A percentile compares a stretch with the other conserved stretches of the same genome.
phyloP scores from a whole-genome alignment of 768 basidiomycete species.

The Fistulinella prunicolor region DNA sequence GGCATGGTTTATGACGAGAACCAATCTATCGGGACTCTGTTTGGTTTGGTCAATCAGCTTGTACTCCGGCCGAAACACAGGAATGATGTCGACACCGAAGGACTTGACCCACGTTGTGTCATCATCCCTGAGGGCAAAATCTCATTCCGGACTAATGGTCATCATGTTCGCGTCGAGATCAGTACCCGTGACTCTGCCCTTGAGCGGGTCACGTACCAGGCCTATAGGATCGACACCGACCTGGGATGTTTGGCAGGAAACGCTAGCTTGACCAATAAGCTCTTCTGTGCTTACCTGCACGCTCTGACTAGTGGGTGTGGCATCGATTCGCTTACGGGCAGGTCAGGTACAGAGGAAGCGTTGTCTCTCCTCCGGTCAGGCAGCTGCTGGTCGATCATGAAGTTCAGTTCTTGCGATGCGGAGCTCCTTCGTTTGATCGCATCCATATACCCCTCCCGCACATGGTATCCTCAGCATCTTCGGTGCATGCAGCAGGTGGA shows the following conservation, averaged over 20 bases:
- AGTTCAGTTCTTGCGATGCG: constrained; percentile 27
- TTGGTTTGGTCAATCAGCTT: constrained; percentile 41
- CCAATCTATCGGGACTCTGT: constrained; percentile 44
- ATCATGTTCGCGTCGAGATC: constrained; percentile 20
- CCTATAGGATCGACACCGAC: constrained; percentile 30
- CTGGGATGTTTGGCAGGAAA: constrained; percentile 31
- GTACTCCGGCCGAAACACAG: constrained; percentile 34
- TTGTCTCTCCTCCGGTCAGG: constrained; percentile 38
- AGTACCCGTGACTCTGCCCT: background rate
- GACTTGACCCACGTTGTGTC: constrained; percentile 23
- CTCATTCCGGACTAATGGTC: constrained; percentile 5
- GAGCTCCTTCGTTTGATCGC: constrained; percentile 34
- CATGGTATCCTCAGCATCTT: constrained; percentile 40
- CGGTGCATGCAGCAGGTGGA: constrained; percentile 41
- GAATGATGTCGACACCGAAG: background rate
- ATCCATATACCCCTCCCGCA: constrained; percentile 33
- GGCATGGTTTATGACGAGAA: constrained; percentile 40
- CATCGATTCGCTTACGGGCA: constrained; percentile 42
- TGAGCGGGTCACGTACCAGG: constrained; percentile 20
- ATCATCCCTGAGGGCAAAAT: constrained; percentile 40
- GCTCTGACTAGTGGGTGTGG: constrained; percentile 42
- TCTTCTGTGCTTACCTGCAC: constrained; percentile 44
- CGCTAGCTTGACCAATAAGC: constrained; percentile 24
- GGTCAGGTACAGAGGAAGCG: constrained; percentile 45
- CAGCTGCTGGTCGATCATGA: constrained; percentile 39